Conservation (phyloP, 164 flowering plant species). For the Magnolia sinica region DNA sequence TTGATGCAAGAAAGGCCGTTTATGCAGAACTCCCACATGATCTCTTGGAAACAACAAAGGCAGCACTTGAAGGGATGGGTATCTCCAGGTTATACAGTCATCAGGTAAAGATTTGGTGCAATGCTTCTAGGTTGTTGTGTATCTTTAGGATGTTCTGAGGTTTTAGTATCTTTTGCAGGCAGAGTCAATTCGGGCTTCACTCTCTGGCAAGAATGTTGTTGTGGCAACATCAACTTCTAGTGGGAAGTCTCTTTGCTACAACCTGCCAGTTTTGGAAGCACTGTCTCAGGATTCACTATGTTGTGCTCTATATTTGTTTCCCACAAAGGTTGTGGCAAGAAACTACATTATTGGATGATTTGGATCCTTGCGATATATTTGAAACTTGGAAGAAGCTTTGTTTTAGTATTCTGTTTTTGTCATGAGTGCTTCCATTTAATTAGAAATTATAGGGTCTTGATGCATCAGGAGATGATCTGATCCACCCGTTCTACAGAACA, state of each 20-base stretch:
- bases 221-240: constrained; percentile 96
- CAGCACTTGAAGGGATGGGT: constrained; percentile 57
- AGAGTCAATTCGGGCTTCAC: constrained; percentile 70
- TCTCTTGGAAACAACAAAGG: constrained; percentile 47
- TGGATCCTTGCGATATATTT: not conserved
- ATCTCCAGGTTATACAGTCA: constrained; percentile 74
- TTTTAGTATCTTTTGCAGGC: constrained; percentile 42
- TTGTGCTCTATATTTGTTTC: constrained; percentile 88
- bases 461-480: not conserved
- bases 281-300: constrained; percentile 50
- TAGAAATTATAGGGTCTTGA: not conserved
- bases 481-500: not conserved
- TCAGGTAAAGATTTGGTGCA: constrained; percentile 51
- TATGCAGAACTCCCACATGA: constrained; percentile 54
- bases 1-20: constrained; percentile 54
- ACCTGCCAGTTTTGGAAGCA: constrained; percentile 82
- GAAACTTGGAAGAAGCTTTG: not conserved
- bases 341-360: not conserved
- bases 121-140: not conserved
- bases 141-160: not conserved
- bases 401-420: not conserved
- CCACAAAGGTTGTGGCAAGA: constrained; percentile 68
- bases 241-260: constrained; percentile 97
- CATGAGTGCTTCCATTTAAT: not conserved
- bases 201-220: constrained; percentile 71